Evolutionary conservation across 2,329 filamentous ascomycete genomes (phyloP).

Genomic region (Zasmidium citrigriseum): DNA sequence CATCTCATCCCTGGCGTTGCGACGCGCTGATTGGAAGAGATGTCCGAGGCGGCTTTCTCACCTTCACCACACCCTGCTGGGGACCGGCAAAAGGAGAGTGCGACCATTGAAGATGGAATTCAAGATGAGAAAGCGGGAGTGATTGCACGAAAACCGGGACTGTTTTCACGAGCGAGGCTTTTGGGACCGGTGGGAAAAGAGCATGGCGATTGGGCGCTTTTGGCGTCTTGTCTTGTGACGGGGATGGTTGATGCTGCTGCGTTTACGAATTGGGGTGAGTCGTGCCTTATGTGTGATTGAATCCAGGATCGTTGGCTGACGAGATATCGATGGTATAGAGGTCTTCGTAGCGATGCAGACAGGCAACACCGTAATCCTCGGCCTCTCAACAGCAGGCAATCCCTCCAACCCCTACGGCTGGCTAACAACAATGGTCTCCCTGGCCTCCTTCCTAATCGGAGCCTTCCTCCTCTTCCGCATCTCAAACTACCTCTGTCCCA

Average conservation of each 20-base stretch:
- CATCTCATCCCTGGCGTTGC: neutral
- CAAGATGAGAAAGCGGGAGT: neutral
- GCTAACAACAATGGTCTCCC: constrained; percentile 56
- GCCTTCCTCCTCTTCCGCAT: constrained; percentile 49
- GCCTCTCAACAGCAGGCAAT: constrained; percentile 58
- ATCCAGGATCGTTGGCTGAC: neutral
- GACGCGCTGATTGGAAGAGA: neutral
- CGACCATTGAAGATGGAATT: neutral
- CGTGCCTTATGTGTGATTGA: neutral
- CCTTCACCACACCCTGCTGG: neutral
- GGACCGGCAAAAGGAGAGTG: neutral
- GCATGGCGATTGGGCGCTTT: constrained; percentile 33
- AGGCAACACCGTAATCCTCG: constrained; percentile 66
- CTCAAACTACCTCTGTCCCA: constrained; percentile 39
- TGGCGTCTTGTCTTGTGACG: constrained; percentile 49
- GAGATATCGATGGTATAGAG: neutral
- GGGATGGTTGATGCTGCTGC: constrained; percentile 49
- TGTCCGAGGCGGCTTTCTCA: neutral
- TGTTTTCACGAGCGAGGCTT: constrained; percentile 28
- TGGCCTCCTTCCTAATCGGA: constrained; percentile 55
- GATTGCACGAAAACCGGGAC: constrained; percentile 8
- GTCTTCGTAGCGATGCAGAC: constrained; percentile 53
- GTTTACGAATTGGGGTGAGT: constrained; percentile 37
- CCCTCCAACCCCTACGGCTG: constrained; percentile 55
- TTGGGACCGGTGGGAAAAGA: constrained; percentile 34